A percentile compares a stretch with the other conserved stretches of the same genome.
phyloP scores from a whole-genome alignment of 1,139 yeast species.

The Candida sp. region DNA sequence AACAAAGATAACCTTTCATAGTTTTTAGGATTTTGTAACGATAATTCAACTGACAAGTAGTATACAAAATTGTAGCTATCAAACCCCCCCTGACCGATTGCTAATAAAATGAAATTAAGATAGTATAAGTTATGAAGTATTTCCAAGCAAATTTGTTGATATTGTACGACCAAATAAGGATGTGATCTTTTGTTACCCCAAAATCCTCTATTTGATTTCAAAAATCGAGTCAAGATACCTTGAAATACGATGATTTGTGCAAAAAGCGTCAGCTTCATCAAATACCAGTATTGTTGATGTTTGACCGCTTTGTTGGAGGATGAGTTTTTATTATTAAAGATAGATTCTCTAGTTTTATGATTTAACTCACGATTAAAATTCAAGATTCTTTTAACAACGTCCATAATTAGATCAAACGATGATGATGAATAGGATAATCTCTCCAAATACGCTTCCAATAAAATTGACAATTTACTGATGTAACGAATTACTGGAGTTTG shows the following conservation, averaged over 20 bases:
- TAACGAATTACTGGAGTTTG: constrained; percentile 47
- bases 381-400: constrained; percentile 17
- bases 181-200: constrained; percentile 5
- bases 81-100: constrained; percentile 70
- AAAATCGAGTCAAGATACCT: constrained; percentile 47
- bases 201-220: constrained; percentile 8
- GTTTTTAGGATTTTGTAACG: constrained; percentile 14
- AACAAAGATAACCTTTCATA: constrained; percentile 37
- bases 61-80: constrained; percentile 68
- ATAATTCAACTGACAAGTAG: constrained; percentile 46
- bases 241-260: constrained; percentile 53
- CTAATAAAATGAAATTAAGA: constrained; percentile 51
- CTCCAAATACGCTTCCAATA: constrained; percentile 35
- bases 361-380: constrained; percentile 25
- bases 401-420: constrained; percentile 18
- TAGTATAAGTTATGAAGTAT: constrained; percentile 48
- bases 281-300: constrained; percentile 29
- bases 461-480: constrained; percentile 44
- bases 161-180: constrained; percentile 15
- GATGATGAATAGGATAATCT: constrained; percentile 14
- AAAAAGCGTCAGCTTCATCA: constrained; percentile 45
- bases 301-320: constrained; percentile 9
- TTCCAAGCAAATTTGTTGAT: constrained; percentile 29
- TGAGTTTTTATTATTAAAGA: constrained; percentile 16
- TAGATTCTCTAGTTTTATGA: constrained; percentile 19